These are phyloP conservation scores for Acanthamoeba pearcei DNA, from an alignment of 208 protist species.

Conservation along the genomic window DNA sequence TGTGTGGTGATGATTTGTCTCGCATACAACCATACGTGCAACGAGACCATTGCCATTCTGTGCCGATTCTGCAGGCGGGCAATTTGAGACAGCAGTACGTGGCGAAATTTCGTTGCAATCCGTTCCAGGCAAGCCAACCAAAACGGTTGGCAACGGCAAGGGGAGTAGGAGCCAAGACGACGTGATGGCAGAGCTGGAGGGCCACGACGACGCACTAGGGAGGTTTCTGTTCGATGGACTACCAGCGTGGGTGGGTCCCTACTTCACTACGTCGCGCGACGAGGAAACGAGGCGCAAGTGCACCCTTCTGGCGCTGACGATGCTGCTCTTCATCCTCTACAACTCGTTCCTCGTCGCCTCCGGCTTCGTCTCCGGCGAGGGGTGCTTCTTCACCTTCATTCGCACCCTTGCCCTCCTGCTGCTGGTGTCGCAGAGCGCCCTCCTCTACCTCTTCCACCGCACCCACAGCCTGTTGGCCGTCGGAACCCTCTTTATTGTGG, in stretches of 20 bases:
- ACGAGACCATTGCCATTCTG: too few species aligned
- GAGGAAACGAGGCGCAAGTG: background rate
- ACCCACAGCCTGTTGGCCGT: slow-evolving; percentile 1
- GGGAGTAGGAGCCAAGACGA: background rate
- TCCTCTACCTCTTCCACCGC: background rate
- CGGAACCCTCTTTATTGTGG: background rate
- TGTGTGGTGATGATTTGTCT: too few species aligned
- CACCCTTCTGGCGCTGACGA: background rate
- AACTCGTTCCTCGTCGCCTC: background rate
- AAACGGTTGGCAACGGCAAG: too few species aligned
- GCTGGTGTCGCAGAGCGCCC: background rate
- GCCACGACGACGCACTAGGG: background rate
- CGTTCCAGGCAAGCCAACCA: too few species aligned
- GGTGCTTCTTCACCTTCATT: slow-evolving; percentile 43
- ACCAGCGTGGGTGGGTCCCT: slow-evolving; percentile 1
- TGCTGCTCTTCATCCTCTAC: slow-evolving; percentile 11
- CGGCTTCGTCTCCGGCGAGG: background rate
- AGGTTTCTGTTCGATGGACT: slow-evolving; percentile 18
- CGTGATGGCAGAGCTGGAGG: background rate
- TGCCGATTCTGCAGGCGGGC: too few species aligned
- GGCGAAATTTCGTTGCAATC: too few species aligned
- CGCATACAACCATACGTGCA: too few species aligned
- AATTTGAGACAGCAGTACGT: too few species aligned
- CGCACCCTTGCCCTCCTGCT: background rate
- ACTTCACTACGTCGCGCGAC: background rate